Percentiles rank a stretch among this genome's conserved stretches.
phyloP scores from a whole-genome alignment of 2,329 filamentous ascomycete species.

The Aspergillaceae sp. region DNA sequence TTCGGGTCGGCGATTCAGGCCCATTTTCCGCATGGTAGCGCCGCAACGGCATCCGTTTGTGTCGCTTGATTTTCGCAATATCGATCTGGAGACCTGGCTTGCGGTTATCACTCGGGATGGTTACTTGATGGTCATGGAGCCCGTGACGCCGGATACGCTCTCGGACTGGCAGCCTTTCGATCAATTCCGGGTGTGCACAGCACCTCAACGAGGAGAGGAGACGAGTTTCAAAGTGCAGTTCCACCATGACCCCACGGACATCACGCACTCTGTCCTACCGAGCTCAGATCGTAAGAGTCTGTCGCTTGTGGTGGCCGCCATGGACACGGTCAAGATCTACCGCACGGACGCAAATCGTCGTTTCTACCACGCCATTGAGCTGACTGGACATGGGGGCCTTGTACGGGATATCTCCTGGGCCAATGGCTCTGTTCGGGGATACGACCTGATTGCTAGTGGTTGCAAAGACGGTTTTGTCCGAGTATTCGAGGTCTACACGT shows the following conservation, averaged over 20 bases:
- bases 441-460: constrained; percentile 82
- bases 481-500: constrained; percentile 62
- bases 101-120: constrained; percentile 79
- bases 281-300: constrained; percentile 74
- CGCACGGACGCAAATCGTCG: constrained; percentile 65
- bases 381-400: constrained; percentile 64
- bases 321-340: constrained; percentile 76
- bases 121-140: constrained; percentile 70
- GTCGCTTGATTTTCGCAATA: constrained; percentile 78
- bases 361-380: constrained; percentile 75
- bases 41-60: constrained; percentile 62
- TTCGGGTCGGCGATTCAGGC: constrained; percentile 71
- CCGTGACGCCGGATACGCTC: constrained; percentile 72
- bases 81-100: constrained; percentile 74
- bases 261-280: constrained; percentile 66
- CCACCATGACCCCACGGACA: constrained; percentile 68
- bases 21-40: constrained; percentile 52
- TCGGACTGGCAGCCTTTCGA: constrained; percentile 68
- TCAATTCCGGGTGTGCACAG: constrained; percentile 62
- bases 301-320: constrained; percentile 74
- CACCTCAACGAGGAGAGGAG: constrained; percentile 72
- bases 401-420: constrained; percentile 90
- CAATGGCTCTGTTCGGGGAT: constrained; percentile 79
- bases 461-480: constrained; percentile 85
- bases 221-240: constrained; percentile 78